Conservation (phyloP, 805 yeast species). For the Metschnikowia gruessii region DNA sequence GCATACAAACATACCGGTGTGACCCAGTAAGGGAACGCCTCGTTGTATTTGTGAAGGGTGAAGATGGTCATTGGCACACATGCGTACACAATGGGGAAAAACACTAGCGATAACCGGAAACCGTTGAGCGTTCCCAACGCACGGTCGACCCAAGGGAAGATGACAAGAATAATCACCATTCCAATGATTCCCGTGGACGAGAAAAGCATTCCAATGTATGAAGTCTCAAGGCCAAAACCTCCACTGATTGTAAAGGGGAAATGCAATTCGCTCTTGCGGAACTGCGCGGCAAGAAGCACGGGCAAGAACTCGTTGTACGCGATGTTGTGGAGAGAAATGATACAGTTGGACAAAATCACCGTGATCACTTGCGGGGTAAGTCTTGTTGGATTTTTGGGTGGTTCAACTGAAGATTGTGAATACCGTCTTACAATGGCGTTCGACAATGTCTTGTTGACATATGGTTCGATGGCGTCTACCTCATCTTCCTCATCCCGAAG, state of each 20-base stretch:
- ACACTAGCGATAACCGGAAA: conserved; percentile 29
- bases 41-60: conserved; percentile 29
- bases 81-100: conserved; percentile 34
- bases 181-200: conserved; percentile 39
- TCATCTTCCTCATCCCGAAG: conserved; percentile 6
- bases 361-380: conserved; percentile 33
- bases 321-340: conserved; percentile 32
- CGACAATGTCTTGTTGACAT: conserved; percentile 10
- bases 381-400: background rate
- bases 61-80: conserved; percentile 32
- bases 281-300: conserved; percentile 33
- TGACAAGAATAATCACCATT: conserved; percentile 27
- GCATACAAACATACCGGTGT: conserved; percentile 28
- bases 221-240: conserved; percentile 34
- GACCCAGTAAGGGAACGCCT: conserved; percentile 29
- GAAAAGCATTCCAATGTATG: conserved; percentile 34
- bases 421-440: conserved; percentile 18
- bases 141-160: conserved; percentile 36
- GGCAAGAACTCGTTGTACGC: conserved; percentile 38
- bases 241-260: conserved; percentile 39
- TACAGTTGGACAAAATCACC: conserved; percentile 33
- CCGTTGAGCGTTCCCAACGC: conserved; percentile 31
- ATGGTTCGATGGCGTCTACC: conserved; percentile 10
- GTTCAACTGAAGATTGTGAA: conserved; percentile 13
- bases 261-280: conserved; percentile 24